These are phyloP conservation scores for Lipomyces yamanashiensis DNA, from an alignment of 805 yeast species.

Conservation along the genomic window DNA sequence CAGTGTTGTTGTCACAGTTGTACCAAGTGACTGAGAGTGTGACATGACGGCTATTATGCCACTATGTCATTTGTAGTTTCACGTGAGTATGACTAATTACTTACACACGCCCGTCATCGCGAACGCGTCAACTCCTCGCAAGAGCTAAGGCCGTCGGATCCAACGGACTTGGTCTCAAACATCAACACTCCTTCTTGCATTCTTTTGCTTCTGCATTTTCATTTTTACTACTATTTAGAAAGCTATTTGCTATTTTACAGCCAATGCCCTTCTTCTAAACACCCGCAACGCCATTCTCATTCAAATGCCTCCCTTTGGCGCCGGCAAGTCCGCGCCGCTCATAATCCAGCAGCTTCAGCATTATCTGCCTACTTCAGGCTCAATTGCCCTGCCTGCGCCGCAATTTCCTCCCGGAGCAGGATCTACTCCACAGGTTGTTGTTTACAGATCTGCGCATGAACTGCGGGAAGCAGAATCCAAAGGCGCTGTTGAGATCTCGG, in stretches of 20 bases:
- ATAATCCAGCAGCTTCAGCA: conserved; percentile 24
- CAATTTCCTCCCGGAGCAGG: conserved; percentile 11
- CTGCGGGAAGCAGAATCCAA: background rate
- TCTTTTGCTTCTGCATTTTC: too few species aligned
- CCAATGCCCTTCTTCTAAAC: background rate
- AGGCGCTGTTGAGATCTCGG: conserved; percentile 14
- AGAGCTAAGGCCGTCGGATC: background rate
- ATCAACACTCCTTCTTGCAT: too few species aligned
- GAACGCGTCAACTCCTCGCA: background rate
- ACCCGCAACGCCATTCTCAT: background rate
- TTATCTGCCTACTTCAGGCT: conserved; percentile 27
- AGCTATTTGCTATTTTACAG: background rate
- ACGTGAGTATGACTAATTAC: background rate
- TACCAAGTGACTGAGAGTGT: background rate
- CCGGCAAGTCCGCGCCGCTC: conserved; percentile 34
- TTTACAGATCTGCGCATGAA: conserved; percentile 11
- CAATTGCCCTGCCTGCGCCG: conserved; percentile 19
- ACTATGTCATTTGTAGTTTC: background rate
- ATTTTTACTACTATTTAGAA: too few species aligned
- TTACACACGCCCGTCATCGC: background rate
- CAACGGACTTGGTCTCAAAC: too few species aligned
- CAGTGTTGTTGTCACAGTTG: background rate
- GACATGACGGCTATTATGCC: background rate
- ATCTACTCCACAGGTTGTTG: background rate
- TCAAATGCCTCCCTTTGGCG: conserved; percentile 18